Conservation (phyloP, 371 early-diverging fungal species). For the Mortierella sp. region DNA sequence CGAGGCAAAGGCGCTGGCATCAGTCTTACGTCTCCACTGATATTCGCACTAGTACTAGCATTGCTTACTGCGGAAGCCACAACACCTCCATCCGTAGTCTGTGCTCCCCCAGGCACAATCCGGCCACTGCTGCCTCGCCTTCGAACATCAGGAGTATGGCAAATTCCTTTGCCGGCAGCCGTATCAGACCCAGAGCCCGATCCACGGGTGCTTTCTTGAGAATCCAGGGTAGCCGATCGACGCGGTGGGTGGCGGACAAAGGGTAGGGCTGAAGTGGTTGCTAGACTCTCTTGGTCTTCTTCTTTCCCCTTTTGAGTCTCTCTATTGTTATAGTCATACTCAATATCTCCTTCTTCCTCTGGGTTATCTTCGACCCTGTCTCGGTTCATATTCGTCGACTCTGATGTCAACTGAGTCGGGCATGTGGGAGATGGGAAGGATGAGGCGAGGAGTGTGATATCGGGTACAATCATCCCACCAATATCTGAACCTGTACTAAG, state of each 20-base stretch:
- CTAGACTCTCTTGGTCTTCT: slow-evolving; percentile 9
- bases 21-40: slow-evolving; percentile 28
- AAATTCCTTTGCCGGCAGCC: slow-evolving; percentile 7
- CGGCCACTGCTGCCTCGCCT: slow-evolving; percentile 5
- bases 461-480: slow-evolving; percentile 43
- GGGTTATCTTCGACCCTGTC: not conserved
- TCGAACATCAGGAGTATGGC: not conserved
- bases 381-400: slow-evolving; percentile 9
- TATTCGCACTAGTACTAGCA: no score
- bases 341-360: not conserved
- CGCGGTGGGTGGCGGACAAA: slow-evolving; percentile 19
- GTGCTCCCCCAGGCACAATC: no score
- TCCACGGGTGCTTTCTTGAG: slow-evolving; percentile 25
- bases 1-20: slow-evolving; percentile 45
- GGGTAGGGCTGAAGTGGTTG: not conserved
- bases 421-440: slow-evolving; percentile 21
- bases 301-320: not conserved
- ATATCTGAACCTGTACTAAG: slow-evolving; percentile 50
- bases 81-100: no score
- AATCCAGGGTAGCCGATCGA: slow-evolving; percentile 33
- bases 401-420: slow-evolving; percentile 21
- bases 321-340: slow-evolving; percentile 5
- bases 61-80: no score
- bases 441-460: slow-evolving; percentile 45
- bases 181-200: slow-evolving; percentile 27